phyloP scores from a whole-genome alignment of 148 eudicot genomes.

The Dysphania ambrosioides region DNA sequence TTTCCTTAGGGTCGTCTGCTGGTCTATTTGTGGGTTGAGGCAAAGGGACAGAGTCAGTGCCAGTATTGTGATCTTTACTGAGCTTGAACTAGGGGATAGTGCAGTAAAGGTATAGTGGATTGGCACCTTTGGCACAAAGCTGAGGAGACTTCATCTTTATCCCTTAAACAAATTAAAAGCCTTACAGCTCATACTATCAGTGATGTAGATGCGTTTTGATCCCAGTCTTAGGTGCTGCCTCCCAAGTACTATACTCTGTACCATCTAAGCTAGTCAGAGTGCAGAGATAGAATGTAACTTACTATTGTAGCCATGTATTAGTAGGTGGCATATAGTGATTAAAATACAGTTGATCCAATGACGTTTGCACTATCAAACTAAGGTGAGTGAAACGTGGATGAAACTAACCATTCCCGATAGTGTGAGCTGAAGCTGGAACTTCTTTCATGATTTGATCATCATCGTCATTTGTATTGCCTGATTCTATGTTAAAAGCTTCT shows the following conservation, averaged over 20 bases:
- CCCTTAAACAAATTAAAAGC: background rate
- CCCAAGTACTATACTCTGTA: background rate
- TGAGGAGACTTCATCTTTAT: background rate
- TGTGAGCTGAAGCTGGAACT: constrained; percentile 37
- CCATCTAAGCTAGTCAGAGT: background rate
- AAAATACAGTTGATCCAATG: background rate
- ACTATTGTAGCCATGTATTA: background rate
- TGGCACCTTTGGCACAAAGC: background rate
- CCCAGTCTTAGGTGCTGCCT: background rate
- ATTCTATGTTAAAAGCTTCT: constrained; percentile 24
- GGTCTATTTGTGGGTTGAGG: too few relatives aligned
- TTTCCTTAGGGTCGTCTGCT: too few relatives aligned
- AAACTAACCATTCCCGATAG: constrained; percentile 34
- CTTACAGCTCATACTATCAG: background rate
- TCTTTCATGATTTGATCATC: constrained; percentile 17
- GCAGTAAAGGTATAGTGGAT: background rate
- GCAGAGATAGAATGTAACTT: background rate
- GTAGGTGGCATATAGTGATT: background rate
- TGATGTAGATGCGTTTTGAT: background rate
- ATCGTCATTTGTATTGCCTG: constrained; percentile 11
- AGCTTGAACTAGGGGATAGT: background rate
- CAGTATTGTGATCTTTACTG: background rate
- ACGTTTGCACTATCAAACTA: background rate
- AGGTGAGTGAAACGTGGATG: background rate
- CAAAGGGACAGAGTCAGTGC: too few relatives aligned